phyloP scores from a whole-genome alignment of 2,329 filamentous ascomycete species.

The Kalaharituber pfeilii region DNA sequence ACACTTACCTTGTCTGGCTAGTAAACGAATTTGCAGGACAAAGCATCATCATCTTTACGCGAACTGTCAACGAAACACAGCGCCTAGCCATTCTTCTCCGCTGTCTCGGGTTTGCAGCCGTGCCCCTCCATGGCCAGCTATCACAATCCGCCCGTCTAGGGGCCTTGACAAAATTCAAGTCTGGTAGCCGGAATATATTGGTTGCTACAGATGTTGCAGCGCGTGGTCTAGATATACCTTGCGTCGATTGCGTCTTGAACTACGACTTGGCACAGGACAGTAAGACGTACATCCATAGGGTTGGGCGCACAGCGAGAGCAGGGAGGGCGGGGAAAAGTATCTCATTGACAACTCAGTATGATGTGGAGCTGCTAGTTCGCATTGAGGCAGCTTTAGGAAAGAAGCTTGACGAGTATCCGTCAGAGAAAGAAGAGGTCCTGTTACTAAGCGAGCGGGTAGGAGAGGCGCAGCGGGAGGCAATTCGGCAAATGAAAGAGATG shows the following conservation, averaged over 20 bases:
- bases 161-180: slow-evolving; percentile 76
- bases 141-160: slow-evolving; percentile 74
- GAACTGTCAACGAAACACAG: slow-evolving; percentile 83
- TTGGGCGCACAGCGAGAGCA: slow-evolving; percentile 86
- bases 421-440: slow-evolving; percentile 70
- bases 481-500: slow-evolving; percentile 63
- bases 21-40: slow-evolving; percentile 67
- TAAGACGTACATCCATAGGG: slow-evolving; percentile 91
- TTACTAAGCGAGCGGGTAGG: slow-evolving; percentile 59
- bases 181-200: slow-evolving; percentile 64
- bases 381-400: slow-evolving; percentile 72
- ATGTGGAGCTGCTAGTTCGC: slow-evolving; percentile 59
- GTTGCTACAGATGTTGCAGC: slow-evolving; percentile 90
- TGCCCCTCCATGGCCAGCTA: slow-evolving; percentile 83
- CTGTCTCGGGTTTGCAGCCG: slow-evolving; percentile 70
- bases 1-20: slow-evolving; percentile 72
- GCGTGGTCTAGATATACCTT: slow-evolving; percentile 78
- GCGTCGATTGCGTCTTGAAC: slow-evolving; percentile 77
- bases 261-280: slow-evolving; percentile 67
- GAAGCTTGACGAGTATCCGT: slow-evolving; percentile 51
- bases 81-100: slow-evolving; percentile 68
- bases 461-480: slow-evolving; percentile 65
- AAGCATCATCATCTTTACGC: slow-evolving; percentile 73
- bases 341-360: slow-evolving; percentile 71
- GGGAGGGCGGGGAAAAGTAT: slow-evolving; percentile 72